Conservation (phyloP, 768 basidiomycete species). For the Boletus sp. region DNA sequence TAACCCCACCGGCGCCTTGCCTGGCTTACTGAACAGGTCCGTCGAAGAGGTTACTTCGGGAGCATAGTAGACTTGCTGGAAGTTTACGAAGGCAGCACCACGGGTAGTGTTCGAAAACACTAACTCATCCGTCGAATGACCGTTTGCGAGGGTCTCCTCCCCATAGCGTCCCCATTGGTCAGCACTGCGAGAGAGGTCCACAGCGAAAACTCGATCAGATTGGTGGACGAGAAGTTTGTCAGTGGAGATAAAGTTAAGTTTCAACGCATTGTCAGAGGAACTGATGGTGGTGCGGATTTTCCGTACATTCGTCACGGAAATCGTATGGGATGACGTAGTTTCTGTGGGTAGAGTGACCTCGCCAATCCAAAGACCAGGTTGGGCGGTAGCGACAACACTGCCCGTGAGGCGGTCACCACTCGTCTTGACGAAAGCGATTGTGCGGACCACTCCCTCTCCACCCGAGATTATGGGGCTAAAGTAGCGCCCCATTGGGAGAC, state of each 20-base stretch:
- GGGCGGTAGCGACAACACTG: constrained; percentile 61
- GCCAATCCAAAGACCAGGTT: constrained; percentile 62
- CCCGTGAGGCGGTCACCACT: constrained; percentile 61
- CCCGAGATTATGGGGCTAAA: constrained; percentile 56
- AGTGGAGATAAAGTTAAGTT: constrained; percentile 56
- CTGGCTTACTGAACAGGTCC: constrained; percentile 68
- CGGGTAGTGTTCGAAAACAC: constrained; percentile 41
- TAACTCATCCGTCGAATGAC: constrained; percentile 58
- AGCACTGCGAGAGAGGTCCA: constrained; percentile 48
- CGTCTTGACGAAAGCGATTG: constrained; percentile 63
- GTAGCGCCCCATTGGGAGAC: constrained; percentile 65
- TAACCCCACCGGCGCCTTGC: constrained; percentile 59
- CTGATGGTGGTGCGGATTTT: constrained; percentile 54
- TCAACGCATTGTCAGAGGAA: constrained; percentile 38
- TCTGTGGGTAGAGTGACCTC: constrained; percentile 50
- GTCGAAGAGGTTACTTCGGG: constrained; percentile 43
- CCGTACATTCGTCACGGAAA: constrained; percentile 47
- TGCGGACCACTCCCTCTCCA: constrained; percentile 39
- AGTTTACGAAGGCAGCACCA: constrained; percentile 65
- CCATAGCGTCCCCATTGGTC: constrained; percentile 48
- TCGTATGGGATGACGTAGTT: constrained; percentile 17
- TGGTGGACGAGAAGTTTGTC: constrained; percentile 63
- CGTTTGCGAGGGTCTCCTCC: constrained; percentile 49
- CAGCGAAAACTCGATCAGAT: constrained; percentile 43
- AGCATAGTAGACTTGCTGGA: constrained; percentile 63